Evolutionary conservation across 176 grass and related monocot species (phyloP).

Genomic region (Tillandsia fasciculata): DNA sequence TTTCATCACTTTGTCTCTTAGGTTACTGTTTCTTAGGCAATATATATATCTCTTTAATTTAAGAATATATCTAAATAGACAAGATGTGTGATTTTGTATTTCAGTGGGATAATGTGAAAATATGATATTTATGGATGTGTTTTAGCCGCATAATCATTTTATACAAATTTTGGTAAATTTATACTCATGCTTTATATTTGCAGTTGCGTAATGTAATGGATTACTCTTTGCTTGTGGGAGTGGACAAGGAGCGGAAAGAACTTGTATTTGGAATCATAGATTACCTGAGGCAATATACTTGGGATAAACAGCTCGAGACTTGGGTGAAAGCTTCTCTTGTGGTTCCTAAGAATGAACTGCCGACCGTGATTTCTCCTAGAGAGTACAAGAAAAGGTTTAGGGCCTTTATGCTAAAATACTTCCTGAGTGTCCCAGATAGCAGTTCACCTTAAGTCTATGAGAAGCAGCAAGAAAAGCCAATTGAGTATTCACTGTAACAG

Average conservation of each 20-base stretch:
- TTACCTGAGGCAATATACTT: slow-evolving; percentile 85
- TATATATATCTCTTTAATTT: too few relatives aligned
- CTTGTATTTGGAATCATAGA: slow-evolving; percentile 97
- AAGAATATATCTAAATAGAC: background rate
- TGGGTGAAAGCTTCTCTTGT: slow-evolving; percentile 85
- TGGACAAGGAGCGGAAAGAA: slow-evolving; percentile 56
- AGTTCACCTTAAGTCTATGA: slow-evolving; percentile 47
- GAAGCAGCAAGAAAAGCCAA: slow-evolving; percentile 27
- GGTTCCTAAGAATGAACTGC: slow-evolving; percentile 63
- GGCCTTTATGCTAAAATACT: slow-evolving; percentile 74
- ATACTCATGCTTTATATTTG: slow-evolving; percentile 15
- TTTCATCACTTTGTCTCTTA: too few relatives aligned
- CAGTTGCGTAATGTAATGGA: slow-evolving; percentile 88
- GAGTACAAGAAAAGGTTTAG: slow-evolving; percentile 92
- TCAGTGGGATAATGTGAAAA: background rate
- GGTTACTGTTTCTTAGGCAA: too few relatives aligned
- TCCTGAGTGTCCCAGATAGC: slow-evolving; percentile 60
- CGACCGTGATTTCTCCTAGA: slow-evolving; percentile 67
- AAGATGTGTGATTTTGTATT: background rate
- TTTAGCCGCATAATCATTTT: too few relatives aligned
- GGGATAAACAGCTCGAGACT: slow-evolving; percentile 94
- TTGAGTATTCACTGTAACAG: background rate
- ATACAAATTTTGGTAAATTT: too few relatives aligned
- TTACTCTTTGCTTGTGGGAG: slow-evolving; percentile 91
- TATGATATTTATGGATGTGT: too few relatives aligned